Evolutionary conservation across 2,329 filamentous ascomycete species (phyloP), one percentile per base, ranked within the genome.

Genomic region (Penicillium sp.): DNA sequence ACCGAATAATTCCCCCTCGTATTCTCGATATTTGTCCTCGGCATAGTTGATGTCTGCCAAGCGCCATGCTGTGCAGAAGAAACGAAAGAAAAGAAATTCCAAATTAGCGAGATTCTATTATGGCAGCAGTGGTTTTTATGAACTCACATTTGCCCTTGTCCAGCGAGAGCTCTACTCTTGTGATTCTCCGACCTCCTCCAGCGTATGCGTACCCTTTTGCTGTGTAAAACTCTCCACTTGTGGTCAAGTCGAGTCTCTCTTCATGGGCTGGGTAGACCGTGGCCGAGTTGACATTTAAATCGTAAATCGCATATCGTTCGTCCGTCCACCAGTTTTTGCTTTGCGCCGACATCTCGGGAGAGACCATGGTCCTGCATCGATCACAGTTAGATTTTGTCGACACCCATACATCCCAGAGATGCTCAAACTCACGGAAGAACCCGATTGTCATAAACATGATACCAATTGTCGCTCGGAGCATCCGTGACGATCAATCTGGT

Each of bases 381-480:
- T 51, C 51, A 52, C 25, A 54, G 51, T 47, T 7, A 7, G 9
- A 6, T 4, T 8, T 27, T 12, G n/a, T 3, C 0, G 8, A n/a
- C 11, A 1, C 18, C 27, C 7, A 4, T 13, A 8, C 29, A 25
- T 27, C 13, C 11, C n/a, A 13, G 12, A 24, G 2, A 36, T 7
- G 9, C 29, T 7, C 7, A 32, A 32, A 69, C 73, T 62, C 59
- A 77, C 55, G 90, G 90, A 35, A 96, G 71, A 1, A 96, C 89
- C 49, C 89, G 77, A 64, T 96, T 96, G 66, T 96, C 90, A 67
- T 93, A 90, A 53, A 94, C 89, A 67, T 96, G 90, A 61, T 95
- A 95, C 88, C 89, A 95, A 63, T 94, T 95, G 53, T 91, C 85
- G 63, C 89, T 95, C 0, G 90, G 89, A 25, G 77, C 74, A 8